A percentile compares a stretch with the other conserved stretches of the same genome.
Conservation (phyloP, 2,329 filamentous ascomycete species). For the Xylariaceae sp. region DNA sequence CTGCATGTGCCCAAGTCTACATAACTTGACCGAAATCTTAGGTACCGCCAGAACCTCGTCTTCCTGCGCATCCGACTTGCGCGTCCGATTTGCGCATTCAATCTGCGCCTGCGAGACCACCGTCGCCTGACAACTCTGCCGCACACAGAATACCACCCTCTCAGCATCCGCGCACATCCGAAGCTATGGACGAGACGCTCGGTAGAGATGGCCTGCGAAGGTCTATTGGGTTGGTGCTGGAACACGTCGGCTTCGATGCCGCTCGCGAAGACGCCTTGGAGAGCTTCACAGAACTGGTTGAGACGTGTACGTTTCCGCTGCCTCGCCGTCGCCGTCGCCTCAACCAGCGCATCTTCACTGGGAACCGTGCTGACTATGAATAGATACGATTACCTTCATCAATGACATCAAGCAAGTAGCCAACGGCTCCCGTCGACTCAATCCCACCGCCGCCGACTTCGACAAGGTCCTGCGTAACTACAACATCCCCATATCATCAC, state of each 20-base stretch:
- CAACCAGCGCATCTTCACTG: too few relatives aligned
- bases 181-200: slow-evolving; percentile 25
- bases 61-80: too few relatives aligned
- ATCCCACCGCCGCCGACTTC: slow-evolving; percentile 57
- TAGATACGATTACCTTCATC: slow-evolving; percentile 51
- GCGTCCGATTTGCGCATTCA: too few relatives aligned
- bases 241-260: slow-evolving; percentile 57
- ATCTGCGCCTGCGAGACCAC: too few relatives aligned
- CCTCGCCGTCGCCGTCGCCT: not conserved
- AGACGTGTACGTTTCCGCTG: slow-evolving; percentile 49
- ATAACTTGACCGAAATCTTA: too few relatives aligned
- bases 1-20: too few relatives aligned
- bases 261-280: slow-evolving; percentile 57
- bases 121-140: too few relatives aligned
- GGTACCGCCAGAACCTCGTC: too few relatives aligned
- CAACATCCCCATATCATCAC: slow-evolving; percentile 48
- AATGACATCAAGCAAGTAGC: slow-evolving; percentile 47
- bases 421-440: slow-evolving; percentile 48
- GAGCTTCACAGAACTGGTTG: slow-evolving; percentile 53
- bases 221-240: slow-evolving; percentile 53
- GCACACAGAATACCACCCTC: too few relatives aligned
- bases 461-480: slow-evolving; percentile 50
- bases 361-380: slow-evolving; percentile 17
- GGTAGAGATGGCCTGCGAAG: slow-evolving; percentile 48
- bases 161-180: too few relatives aligned